Percentiles rank a stretch among this genome's conserved stretches.
phyloP scores from a whole-genome alignment of 108 stramenopile species.

The Pseudonitzschia multiseries region DNA sequence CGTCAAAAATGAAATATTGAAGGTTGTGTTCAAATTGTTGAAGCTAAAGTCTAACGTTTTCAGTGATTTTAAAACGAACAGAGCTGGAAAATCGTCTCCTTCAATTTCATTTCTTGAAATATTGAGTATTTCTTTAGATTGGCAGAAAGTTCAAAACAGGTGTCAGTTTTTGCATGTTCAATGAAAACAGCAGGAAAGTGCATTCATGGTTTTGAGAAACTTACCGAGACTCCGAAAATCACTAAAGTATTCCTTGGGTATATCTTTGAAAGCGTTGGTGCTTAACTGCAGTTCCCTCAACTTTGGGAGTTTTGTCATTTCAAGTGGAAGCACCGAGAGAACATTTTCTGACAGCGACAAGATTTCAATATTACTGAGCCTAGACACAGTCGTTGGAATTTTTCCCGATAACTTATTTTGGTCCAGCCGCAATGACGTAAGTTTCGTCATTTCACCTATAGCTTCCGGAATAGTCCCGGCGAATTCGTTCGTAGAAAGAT shows the following conservation, averaged over 20 bases:
- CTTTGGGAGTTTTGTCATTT: constrained; percentile 20
- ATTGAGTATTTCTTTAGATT: constrained; percentile 8
- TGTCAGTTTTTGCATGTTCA: background rate
- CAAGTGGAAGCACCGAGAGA: constrained; percentile 24
- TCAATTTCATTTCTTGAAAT: constrained; percentile 18
- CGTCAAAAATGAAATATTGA: constrained; percentile 8
- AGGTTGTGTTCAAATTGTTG: constrained; percentile 9
- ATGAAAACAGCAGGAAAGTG: background rate
- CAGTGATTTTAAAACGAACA: constrained; percentile 13
- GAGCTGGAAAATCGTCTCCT: constrained; percentile 8
- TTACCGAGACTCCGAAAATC: constrained; percentile 11
- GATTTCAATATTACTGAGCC: constrained; percentile 21
- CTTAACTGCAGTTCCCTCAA: constrained; percentile 26
- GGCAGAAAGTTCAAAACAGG: background rate
- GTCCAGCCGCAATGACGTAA: constrained; percentile 45
- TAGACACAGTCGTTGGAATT: constrained; percentile 38
- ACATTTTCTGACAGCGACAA: constrained; percentile 27
- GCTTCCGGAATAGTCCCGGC: constrained; percentile 42
- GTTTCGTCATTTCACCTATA: constrained; percentile 22
- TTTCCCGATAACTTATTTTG: constrained; percentile 46
- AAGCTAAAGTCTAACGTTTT: constrained; percentile 23
- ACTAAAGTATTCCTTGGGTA: constrained; percentile 19
- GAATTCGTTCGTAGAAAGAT: constrained; percentile 41
- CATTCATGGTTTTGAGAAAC: background rate
- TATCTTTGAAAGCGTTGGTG: background rate